These are phyloP conservation scores for Parmelia sp. DNA, from an alignment of 495 filamentous ascomycete genomes.

Conservation along the genomic window DNA sequence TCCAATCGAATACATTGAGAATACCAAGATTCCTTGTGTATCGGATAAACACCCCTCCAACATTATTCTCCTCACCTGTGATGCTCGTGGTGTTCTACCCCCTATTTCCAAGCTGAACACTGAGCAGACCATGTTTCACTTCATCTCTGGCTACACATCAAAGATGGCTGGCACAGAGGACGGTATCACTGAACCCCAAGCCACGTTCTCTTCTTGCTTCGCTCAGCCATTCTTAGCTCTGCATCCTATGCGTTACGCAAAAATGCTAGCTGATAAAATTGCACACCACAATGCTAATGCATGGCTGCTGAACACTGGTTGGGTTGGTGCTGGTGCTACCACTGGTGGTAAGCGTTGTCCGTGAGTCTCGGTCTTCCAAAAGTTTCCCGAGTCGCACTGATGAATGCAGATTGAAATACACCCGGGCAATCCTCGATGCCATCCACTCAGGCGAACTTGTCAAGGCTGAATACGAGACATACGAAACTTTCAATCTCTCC, in stretches of 20 bases:
- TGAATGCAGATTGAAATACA: conserved; percentile 70
- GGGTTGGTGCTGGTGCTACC: conserved; percentile 92
- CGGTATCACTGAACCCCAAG: conserved; percentile 91
- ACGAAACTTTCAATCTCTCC: conserved; percentile 92
- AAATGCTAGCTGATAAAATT: conserved; percentile 98
- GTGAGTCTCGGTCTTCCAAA: conserved; percentile 10
- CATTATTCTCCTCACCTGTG: conserved; percentile 97
- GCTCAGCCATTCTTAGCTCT: conserved; percentile 98
- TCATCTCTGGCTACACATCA: conserved; percentile 98
- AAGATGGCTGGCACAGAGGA: conserved; percentile 99
- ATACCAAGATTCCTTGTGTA: conserved; percentile 96
- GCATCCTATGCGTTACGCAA: conserved; percentile 98
- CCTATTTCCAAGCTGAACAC: conserved; percentile 96
- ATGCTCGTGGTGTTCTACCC: conserved; percentile 93
- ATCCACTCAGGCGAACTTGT: conserved; percentile 96
- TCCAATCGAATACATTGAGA: conserved; percentile 96
- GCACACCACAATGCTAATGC: conserved; percentile 89
- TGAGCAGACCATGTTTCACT: conserved; percentile 99
- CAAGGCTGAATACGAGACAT: conserved; percentile 85
- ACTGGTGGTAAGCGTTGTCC: conserved; percentile 98
- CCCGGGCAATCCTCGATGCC: conserved; percentile 92
- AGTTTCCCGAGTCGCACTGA: conserved; percentile 2
- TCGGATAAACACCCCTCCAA: conserved; percentile 84
- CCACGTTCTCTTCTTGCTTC: conserved; percentile 99
- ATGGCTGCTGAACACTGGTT: conserved; percentile 98